phyloP scores from a whole-genome alignment of 805 yeast species.

The Myxozyma udenii region DNA sequence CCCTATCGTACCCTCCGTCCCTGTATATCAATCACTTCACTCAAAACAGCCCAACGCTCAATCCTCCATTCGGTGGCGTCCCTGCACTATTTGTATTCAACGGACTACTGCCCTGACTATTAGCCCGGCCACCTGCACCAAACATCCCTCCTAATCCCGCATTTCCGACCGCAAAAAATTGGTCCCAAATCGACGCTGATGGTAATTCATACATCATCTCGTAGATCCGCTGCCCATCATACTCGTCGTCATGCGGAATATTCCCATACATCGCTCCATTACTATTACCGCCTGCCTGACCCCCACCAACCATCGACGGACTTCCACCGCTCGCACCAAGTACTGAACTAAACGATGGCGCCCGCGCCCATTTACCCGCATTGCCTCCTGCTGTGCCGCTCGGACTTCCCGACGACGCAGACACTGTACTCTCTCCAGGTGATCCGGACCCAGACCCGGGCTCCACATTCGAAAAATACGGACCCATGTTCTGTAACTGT shows the following conservation, averaged over 20 bases:
- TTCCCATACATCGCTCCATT: not conserved
- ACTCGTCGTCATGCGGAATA: constrained; percentile 26
- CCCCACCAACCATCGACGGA: not conserved
- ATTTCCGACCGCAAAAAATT: constrained; percentile 34
- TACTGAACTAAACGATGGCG: constrained; percentile 1
- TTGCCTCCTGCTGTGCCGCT: not conserved
- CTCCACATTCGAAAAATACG: not conserved
- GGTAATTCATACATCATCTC: constrained; percentile 39
- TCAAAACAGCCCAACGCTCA: no score
- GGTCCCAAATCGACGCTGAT: constrained; percentile 39
- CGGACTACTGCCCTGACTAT: constrained; percentile 2
- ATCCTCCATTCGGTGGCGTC: no score
- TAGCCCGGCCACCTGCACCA: constrained; percentile 1
- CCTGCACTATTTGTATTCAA: no score
- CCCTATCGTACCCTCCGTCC: no score
- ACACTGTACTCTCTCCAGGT: constrained; percentile 15
- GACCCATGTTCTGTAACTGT: constrained; percentile 14
- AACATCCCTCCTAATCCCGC: constrained; percentile 21
- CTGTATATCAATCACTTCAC: no score
- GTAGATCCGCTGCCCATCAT: constrained; percentile 37
- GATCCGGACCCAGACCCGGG: constrained; percentile 1
- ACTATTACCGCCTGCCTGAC: not conserved
- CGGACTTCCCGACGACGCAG: constrained; percentile 10
- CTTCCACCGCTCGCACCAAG: not conserved
- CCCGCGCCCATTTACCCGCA: constrained; percentile 8